Evolutionary conservation across 768 basidiomycete species (phyloP), one percentile per base, ranked within the genome.

Genomic region (Phaeotremella fagi): DNA sequence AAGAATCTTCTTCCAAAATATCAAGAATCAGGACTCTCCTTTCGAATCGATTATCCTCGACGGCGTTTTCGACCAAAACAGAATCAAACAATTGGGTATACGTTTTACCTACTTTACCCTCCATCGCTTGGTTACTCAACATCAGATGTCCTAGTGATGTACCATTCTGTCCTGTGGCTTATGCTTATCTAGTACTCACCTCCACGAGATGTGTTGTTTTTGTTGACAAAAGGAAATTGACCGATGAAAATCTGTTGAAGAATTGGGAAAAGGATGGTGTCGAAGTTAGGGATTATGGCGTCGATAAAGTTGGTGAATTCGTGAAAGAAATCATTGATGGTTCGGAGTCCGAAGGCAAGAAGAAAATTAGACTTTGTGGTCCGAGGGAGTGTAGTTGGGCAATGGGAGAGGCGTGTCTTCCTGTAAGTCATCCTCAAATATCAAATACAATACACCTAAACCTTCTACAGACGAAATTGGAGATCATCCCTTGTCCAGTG

Each of bases 111-210:
- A 55, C 70, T 14, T 61, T 78, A 11, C 68, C 72, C 4, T 52
- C 73, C n/a, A 86, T 75, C 82, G 94, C 94, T 0, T 95, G 89
- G 78, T 65, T 87, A 2, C 78, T 97, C 28, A 98, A 98, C 68
- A 77, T 92, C 49, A 85, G 94, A 45, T 92, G 91, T 29, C 56
- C 51, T 14, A 80, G 82, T 2, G 92, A 97, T 65, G 85, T 97
- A 43, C 88, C 89, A 0, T 88, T 83, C 78, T 91, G 89, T 69
- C 94, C 94, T 0, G 81, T 98, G 7, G 94, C 95, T 77, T 87
- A 86, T 47, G 82, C 87, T 0, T 98, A 94, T 68, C 75, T 92
- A 18, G 87, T 85, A 63, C 79, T 97, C 35, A 80, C 83, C 3
- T 69, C 81, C 7, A 78, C 83, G 12, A 72, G 71, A n/a, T 69